Base-by-base conservation (phyloP, 768 basidiomycete species). In the Leccinum ochraceum region DNA sequence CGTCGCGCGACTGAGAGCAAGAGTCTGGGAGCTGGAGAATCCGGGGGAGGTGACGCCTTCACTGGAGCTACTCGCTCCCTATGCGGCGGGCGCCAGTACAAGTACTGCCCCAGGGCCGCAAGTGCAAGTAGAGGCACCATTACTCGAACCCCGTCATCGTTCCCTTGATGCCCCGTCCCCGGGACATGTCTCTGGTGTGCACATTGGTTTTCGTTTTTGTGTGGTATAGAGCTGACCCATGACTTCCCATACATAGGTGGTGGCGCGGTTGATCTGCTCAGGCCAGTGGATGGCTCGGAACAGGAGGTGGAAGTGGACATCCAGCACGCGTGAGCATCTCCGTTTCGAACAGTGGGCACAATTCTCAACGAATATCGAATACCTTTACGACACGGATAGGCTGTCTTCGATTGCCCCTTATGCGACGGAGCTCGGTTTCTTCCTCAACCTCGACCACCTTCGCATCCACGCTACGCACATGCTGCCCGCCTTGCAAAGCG, bases 351-450 rank as follows among this genome's bases (percentile, higher is more conserved):
- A 9, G n/a, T 22, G 17, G 34, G 13, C 3, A 14, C 36, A 34
- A 24, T 17, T 2, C 24, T 16, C 13, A 44, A 20, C 4, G n/a
- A 46, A 46, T 20, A 46, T 20, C 0, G 44, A 46, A 13, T 20
- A 20, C 20, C 44, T 20, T 46, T 22, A 32, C 32, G 32, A 32
- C 50, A 9, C 24, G 20, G 9, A 48, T 60, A 74, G 73, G 9
- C 32, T 74, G 51, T 58, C 65, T 24, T 48, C 59, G 28, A 86
- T 93, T 67, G 69, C 86, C 11, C 82, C 81, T 16, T 79, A 89
- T 64, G 79, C 82, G 0, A 69, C 77, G 37, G 80, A 85, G 64
- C 79, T 89, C 59, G 87, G 87, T 5, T 85, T 91, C 67, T 92
- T 90, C 71, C 81, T 92, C 58, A 72, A 85, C 62, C 50, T 74